Evolutionary conservation across 2,329 filamentous ascomycete species (phyloP).

Genomic region (Beauveria caledonica): DNA sequence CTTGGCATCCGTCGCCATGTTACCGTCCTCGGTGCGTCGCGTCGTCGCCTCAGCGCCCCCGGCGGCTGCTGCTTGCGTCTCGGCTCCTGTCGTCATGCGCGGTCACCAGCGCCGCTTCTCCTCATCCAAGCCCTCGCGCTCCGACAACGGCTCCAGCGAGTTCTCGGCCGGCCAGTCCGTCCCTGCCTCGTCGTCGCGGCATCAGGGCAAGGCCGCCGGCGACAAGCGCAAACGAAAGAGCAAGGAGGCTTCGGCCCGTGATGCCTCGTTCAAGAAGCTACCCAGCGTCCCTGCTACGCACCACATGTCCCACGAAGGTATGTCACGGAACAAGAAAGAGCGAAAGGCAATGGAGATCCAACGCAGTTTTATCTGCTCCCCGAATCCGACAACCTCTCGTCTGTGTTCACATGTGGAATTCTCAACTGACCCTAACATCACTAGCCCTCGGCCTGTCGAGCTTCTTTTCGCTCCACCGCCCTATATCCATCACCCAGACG

Average conservation of each 20-base stretch:
- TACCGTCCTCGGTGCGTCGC: conserved; percentile 49
- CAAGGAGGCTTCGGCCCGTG: conserved; percentile 39
- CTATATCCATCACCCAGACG: conserved; percentile 78
- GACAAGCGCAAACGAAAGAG: conserved; percentile 53
- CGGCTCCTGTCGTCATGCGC: conserved; percentile 28
- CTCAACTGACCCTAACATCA: conserved; percentile 12
- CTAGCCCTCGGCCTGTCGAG: conserved; percentile 79
- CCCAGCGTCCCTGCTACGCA: conserved; percentile 70
- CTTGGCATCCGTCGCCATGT: conserved; percentile 30
- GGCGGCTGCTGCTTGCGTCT: conserved; percentile 29
- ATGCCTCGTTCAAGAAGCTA: conserved; percentile 46
- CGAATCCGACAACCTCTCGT: background rate
- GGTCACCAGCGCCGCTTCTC: conserved; percentile 48
- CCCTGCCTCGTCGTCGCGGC: conserved; percentile 36
- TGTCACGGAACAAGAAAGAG: conserved; percentile 15
- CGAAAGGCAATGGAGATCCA: background rate
- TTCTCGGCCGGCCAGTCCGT: conserved; percentile 42
- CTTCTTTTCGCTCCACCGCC: conserved; percentile 94
- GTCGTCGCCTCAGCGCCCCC: conserved; percentile 40
- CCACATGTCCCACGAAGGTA: conserved; percentile 61
- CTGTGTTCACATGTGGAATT: background rate
- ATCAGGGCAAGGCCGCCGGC: conserved; percentile 34
- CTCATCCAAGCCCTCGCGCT: conserved; percentile 54
- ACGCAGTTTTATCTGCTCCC: background rate
- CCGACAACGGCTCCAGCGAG: conserved; percentile 47